phyloP scores from a whole-genome alignment of 305 asterid genomes.

The Plantago rigida region DNA sequence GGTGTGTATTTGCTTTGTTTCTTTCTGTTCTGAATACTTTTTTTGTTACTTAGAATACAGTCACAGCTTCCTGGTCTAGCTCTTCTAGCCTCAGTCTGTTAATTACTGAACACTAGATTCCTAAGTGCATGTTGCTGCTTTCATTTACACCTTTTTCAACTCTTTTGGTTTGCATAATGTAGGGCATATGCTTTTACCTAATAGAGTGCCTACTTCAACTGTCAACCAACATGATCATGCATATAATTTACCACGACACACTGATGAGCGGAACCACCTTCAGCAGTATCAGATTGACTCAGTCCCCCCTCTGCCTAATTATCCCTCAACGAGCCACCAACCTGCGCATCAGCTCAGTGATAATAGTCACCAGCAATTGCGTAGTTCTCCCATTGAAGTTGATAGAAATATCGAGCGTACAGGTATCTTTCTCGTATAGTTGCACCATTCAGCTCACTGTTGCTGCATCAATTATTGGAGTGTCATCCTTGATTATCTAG shows the following conservation, averaged over 20 bases:
- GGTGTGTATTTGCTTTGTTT: constrained; percentile 19
- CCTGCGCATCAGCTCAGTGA: constrained; percentile 17
- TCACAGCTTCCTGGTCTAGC: too few species aligned
- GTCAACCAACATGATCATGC: constrained; percentile 21
- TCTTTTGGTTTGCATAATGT: not conserved
- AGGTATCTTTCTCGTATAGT: constrained; percentile 20
- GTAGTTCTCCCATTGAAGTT: constrained; percentile 23
- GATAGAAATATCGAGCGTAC: constrained; percentile 21
- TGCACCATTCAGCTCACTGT: not conserved
- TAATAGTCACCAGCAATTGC: constrained; percentile 17
- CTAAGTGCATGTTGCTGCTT: too few species aligned
- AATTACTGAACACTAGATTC: too few species aligned
- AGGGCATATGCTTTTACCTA: constrained; percentile 24
- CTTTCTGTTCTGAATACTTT: not conserved
- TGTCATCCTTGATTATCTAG: not conserved
- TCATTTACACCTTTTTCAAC: not conserved
- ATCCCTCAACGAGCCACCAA: constrained; percentile 17
- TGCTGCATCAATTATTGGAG: not conserved
- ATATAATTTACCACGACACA: constrained; percentile 15
- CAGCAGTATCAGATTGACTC: constrained; percentile 24
- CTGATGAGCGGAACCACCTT: constrained; percentile 18
- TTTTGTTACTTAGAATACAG: too few species aligned
- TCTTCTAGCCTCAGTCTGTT: too few species aligned
- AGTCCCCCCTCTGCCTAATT: constrained; percentile 18
- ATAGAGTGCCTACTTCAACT: constrained; percentile 23